Percentiles rank a stretch among this genome's conserved stretches.
Evolutionary conservation across 306 rosid genomes (phyloP).

Genomic region (Benincasa hispida): DNA sequence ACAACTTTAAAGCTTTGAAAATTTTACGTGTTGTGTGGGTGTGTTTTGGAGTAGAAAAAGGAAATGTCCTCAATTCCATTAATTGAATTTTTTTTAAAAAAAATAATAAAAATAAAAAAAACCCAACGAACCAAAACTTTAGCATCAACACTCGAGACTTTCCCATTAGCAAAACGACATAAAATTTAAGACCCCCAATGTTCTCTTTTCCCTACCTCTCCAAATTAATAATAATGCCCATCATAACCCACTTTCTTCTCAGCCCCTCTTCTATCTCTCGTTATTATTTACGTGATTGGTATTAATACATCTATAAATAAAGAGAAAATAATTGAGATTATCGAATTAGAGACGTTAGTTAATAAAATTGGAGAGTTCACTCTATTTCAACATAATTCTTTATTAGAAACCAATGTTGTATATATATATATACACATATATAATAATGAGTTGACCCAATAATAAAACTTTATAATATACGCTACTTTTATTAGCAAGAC

Average conservation of each 20-base stretch:
- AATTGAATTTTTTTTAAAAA: not conserved
- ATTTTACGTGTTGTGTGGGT: not conserved
- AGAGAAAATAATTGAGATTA: no score
- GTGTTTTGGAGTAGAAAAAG: not conserved
- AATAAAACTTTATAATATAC: not conserved
- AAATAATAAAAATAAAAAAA: not conserved
- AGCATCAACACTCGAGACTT: not conserved
- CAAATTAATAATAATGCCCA: not conserved
- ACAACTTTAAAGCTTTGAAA: not conserved
- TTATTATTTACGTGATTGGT: no score
- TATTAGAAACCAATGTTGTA: no score
- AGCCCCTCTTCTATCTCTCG: not conserved
- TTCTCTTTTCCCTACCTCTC: not conserved
- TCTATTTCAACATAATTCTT: no score
- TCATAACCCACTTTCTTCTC: not conserved
- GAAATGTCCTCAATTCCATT: not conserved
- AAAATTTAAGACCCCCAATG: not conserved
- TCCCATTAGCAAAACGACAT: not conserved
- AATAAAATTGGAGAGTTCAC: no score
- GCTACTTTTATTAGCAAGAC: not conserved
- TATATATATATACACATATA: not conserved
- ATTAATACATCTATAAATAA: no score
- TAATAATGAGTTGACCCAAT: not conserved
- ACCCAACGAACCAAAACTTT: not conserved
- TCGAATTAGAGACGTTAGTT: no score